phyloP scores from a whole-genome alignment of 2,329 filamentous ascomycete genomes.

The Stachybotrys chlorohalonatus region DNA sequence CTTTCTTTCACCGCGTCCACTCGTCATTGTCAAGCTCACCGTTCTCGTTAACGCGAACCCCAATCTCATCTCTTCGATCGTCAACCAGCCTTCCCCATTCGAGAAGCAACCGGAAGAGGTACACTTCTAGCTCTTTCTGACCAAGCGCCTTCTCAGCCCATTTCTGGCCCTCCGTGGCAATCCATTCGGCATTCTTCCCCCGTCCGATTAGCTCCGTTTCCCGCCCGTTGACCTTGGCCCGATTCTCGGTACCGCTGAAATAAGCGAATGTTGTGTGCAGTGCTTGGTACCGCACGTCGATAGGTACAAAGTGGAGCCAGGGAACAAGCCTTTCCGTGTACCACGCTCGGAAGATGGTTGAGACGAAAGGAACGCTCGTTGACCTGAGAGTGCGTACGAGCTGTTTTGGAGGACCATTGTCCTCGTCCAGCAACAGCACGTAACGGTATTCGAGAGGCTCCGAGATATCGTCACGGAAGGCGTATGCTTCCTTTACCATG shows the following conservation, averaged over 20 bases:
- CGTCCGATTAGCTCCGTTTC: conserved; percentile 38
- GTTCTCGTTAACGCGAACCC: conserved; percentile 18
- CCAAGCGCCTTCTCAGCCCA: conserved; percentile 58
- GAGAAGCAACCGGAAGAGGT: conserved; percentile 66
- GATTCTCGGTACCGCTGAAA: conserved; percentile 50
- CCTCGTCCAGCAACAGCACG: conserved; percentile 64
- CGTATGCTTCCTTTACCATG: conserved; percentile 19
- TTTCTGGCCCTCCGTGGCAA: conserved; percentile 54
- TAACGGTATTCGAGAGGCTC: conserved; percentile 58
- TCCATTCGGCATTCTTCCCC: conserved; percentile 47
- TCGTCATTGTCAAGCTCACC: conserved; percentile 18
- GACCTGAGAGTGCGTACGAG: conserved; percentile 59
- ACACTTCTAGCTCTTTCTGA: conserved; percentile 70
- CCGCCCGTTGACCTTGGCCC: conserved; percentile 32
- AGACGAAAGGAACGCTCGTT: conserved; percentile 58
- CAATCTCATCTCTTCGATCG: conserved; percentile 43
- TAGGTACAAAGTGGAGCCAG: conserved; percentile 74
- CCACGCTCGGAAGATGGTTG: conserved; percentile 70
- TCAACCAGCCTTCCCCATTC: conserved; percentile 68
- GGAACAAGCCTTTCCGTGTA: conserved; percentile 64
- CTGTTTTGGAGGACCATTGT: conserved; percentile 50
- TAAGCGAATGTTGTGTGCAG: conserved; percentile 68
- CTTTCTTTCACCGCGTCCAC: conserved; percentile 14
- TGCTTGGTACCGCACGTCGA: conserved; percentile 64
- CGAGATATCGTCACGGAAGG: conserved; percentile 24